Conservation (phyloP, 2,329 filamentous ascomycete species). For the Colletotrichum aenigma region DNA sequence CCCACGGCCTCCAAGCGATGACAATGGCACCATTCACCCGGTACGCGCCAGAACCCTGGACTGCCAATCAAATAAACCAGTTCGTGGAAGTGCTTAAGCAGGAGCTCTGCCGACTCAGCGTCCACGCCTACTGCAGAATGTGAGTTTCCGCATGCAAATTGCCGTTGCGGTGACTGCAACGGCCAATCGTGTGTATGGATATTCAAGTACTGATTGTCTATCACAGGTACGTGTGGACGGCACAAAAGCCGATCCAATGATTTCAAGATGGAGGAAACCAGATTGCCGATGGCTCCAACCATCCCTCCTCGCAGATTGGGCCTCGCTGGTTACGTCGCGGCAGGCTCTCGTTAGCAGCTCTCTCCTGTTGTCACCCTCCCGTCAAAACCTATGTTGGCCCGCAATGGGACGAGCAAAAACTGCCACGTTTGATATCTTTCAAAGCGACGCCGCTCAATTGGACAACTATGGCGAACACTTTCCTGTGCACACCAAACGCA, state of each 20-base stretch:
- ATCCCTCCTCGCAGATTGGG: neutral
- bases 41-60: conserved; percentile 58
- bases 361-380: conserved; percentile 17
- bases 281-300: neutral
- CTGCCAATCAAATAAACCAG: conserved; percentile 63
- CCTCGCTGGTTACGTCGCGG: neutral
- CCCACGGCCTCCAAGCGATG: conserved; percentile 74
- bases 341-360: neutral
- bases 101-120: conserved; percentile 71
- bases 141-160: conserved; percentile 50
- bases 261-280: neutral
- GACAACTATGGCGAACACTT: conserved; percentile 1
- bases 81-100: conserved; percentile 67
- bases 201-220: neutral
- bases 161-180: neutral
- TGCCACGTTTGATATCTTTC: neutral
- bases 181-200: neutral
- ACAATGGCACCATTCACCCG: conserved; percentile 74
- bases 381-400: neutral
- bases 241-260: conserved; percentile 20
- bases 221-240: conserved; percentile 24
- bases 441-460: conserved; percentile 1
- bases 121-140: conserved; percentile 78
- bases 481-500: neutral
- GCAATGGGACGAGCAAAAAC: neutral